A percentile compares a stretch with the other conserved stretches of the same genome.
Conservation (phyloP, 2,329 filamentous ascomycete species). For the Aureobasidium musti region DNA sequence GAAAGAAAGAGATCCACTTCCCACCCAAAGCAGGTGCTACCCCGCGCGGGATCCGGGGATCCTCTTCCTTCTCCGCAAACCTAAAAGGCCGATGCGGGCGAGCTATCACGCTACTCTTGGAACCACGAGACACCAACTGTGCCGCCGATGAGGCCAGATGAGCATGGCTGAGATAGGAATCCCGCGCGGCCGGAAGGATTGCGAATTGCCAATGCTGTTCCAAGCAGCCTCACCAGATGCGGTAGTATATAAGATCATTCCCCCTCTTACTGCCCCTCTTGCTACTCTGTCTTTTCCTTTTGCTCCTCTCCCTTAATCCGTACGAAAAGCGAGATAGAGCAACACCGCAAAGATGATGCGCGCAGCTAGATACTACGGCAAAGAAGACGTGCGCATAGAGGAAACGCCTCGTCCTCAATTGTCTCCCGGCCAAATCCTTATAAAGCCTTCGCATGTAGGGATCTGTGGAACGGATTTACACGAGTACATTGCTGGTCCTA, state of each 20-base stretch:
- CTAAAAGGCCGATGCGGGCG: not conserved
- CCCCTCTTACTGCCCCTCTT: not conserved
- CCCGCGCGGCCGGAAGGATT: slow-evolving; percentile 19
- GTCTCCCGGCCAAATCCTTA: slow-evolving; percentile 52
- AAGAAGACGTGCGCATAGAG: slow-evolving; percentile 58
- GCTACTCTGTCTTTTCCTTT: no score
- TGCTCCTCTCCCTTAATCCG: no score
- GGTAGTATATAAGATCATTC: no score
- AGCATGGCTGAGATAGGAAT: not conserved
- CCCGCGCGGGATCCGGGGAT: not conserved
- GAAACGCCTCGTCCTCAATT: slow-evolving; percentile 52
- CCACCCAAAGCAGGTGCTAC: not conserved
- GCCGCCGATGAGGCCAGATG: no score
- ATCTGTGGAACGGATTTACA: slow-evolving; percentile 32
- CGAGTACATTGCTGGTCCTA: slow-evolving; percentile 53
- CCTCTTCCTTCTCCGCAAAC: not conserved
- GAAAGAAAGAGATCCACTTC: not conserved
- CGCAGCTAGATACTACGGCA: slow-evolving; percentile 58
- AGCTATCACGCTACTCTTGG: not conserved
- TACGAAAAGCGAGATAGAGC: no score
- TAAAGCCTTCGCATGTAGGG: slow-evolving; percentile 17
- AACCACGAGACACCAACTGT: not conserved
- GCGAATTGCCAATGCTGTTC: no score
- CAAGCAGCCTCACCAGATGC: no score
- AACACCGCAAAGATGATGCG: slow-evolving; percentile 46